Evolutionary conservation across 768 basidiomycete genomes (phyloP), one percentile per base, ranked within the genome.

Genomic region (Hysterangium stoloniferum): DNA sequence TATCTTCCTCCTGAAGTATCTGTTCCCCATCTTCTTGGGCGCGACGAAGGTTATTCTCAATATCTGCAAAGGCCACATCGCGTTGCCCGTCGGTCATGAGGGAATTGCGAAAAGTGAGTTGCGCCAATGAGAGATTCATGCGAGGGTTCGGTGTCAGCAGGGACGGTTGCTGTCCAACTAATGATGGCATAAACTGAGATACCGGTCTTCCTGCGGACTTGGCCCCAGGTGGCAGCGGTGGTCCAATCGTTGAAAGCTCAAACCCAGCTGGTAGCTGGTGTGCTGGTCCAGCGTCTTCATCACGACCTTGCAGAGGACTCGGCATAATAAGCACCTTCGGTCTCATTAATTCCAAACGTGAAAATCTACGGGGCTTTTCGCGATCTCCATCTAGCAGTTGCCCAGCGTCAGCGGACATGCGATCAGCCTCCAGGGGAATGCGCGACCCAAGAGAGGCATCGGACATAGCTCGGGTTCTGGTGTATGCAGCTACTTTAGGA

Each of bases 291-390:
- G 64, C 58, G 24, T 53, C 45, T 33, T 56, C 52, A 15, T 69
- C 60, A 15, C 66, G 59, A 45, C 72, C 67, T 58, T 93, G 86
- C 32, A 95, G 69, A 1, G 90, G 88, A 54, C 84, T 86, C 8
- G 93, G 93, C 93, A 96, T 95, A 54, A 96, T 80, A 38, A 96
- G 80, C n/a, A 92, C 75, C 64, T 92, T 92, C 1, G 93, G 93
- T 19, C 92, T 76, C 57, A 95, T 72, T 37, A 95, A 71, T 28
- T 92, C 87, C 51, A 84, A 57, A 11, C 85, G 84, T 8, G 87
- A 89, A 59, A 79, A 82, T 17, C 73, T 79, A 32, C 80, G 77
- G 36, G 81, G 76, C 44, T 69, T 71, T 48, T 58, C 56, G 57
- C 61, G 59, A 38, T 60, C 65, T 32, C 41, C 53, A 12, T 64